phyloP scores from a whole-genome alignment of 441 rosid species.

The Oxalis stricta region DNA sequence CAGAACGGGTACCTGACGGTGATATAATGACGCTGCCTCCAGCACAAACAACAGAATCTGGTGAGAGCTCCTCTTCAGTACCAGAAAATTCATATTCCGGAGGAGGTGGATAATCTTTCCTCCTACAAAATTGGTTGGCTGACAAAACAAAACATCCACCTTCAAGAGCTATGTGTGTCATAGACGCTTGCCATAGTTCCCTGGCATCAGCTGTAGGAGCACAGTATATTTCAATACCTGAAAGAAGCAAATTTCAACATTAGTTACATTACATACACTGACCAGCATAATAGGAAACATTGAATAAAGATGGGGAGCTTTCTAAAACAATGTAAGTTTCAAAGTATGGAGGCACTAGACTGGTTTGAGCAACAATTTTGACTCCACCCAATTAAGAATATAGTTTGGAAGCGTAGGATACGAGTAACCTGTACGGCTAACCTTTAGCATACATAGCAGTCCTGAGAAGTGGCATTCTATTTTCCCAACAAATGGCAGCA shows the following conservation, averaged over 20 bases:
- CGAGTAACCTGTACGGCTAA: slow-evolving; percentile 8
- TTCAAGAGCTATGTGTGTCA: slow-evolving; percentile 89
- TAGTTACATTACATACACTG: neutral
- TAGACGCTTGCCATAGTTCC: slow-evolving; percentile 69
- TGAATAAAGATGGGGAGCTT: neutral
- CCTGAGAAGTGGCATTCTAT: slow-evolving; percentile 83
- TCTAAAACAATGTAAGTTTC: neutral
- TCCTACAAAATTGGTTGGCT: slow-evolving; percentile 72
- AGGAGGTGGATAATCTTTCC: slow-evolving; percentile 87
- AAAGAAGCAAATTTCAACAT: slow-evolving; percentile 2
- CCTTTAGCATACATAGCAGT: slow-evolving; percentile 95
- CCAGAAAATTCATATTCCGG: slow-evolving; percentile 63
- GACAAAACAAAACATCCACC: slow-evolving; percentile 90
- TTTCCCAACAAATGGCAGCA: slow-evolving; percentile 92
- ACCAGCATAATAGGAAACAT: neutral
- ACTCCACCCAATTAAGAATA: too few species aligned
- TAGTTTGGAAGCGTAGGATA: too few species aligned
- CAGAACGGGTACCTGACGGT: slow-evolving; percentile 62
- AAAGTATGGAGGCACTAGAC: too few species aligned
- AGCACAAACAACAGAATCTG: slow-evolving; percentile 73
- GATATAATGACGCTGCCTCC: slow-evolving; percentile 91
- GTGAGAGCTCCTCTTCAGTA: slow-evolving; percentile 45
- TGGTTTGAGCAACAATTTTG: too few species aligned
- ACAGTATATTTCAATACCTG: slow-evolving; percentile 84
- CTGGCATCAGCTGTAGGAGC: slow-evolving; percentile 95